phyloP scores from a whole-genome alignment of 139 green algal genomes.

The Coelastrella sp. region DNA sequence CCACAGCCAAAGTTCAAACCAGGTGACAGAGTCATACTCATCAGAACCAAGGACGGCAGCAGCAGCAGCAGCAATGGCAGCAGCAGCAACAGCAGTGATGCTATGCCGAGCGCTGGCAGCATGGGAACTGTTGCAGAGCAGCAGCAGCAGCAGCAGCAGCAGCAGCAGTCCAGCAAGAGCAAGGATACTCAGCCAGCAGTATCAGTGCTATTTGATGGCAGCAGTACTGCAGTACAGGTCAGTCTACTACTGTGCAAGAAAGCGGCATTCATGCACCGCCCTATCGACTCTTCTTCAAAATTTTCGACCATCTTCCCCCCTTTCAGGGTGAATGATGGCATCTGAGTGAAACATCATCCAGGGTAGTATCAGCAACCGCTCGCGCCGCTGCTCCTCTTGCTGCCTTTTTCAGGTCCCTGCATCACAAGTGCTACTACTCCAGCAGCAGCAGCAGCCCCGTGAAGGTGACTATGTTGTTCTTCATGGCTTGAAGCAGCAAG shows the following conservation, averaged over 20 bases:
- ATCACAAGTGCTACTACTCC: neutral
- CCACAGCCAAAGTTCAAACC: conserved; percentile 59
- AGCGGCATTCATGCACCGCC: no score
- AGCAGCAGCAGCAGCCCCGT: neutral
- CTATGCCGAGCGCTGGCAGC: no score
- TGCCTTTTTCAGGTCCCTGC: neutral
- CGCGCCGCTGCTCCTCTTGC: neutral
- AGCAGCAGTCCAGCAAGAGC: neutral
- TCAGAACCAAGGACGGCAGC: neutral
- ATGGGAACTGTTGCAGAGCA: neutral
- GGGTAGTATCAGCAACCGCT: neutral
- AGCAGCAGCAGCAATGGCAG: conserved; percentile 36
- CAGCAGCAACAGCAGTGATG: neutral
- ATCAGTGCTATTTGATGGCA: no score
- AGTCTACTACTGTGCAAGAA: no score
- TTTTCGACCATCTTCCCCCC: no score
- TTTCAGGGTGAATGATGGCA: no score
- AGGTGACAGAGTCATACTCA: neutral
- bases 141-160: neutral
- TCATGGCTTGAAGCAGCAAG: neutral
- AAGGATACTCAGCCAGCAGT: neutral
- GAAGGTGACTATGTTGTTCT: neutral
- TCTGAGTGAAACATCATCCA: no score
- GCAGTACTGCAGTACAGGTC: no score
- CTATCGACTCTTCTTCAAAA: no score